Evolutionary conservation across 2,329 filamentous ascomycete species (phyloP), one percentile per base, ranked within the genome.

Genomic region (Beauveria varroae): DNA sequence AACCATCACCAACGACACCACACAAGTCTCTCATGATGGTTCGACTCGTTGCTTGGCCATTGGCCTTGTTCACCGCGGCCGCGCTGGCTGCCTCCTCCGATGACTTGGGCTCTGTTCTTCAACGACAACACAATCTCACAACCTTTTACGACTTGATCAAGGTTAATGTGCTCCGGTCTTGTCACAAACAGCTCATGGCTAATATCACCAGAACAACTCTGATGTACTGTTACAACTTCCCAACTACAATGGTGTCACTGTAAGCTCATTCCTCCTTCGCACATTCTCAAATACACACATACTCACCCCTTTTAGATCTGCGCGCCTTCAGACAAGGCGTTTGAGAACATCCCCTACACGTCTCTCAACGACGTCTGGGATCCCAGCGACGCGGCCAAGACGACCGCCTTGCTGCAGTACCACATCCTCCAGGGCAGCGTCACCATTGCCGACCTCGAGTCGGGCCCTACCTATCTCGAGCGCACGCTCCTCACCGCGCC

Each of bases 401-500:
- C 77, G 3, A 70, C 77, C n/a, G 71, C 72, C 40, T 77, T 88
- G 37, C 77, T 89, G 5, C 73, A 79, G 56, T 89, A 89, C 71
- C 86, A 89, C 72, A 79, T 88, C 56, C 74, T 88, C 28, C 75
- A 79, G 56, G 80, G 78, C 54, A 78, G 77, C 16, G 76, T 86
- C 14, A 67, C 71, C 5, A 74, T 74, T 6, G 70, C 67, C 8
- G 69, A 68, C 20, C 72, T 82, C 41, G 63, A 70, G 2, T 63
- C 68, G 0, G 76, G 76, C 1, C 71, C 71, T 3, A 71, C 74
- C 1, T 69, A 70, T 22, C 77, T 80, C 28, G 70, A 75, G 40
- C 69, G 75, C 34, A 81, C 79, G 1, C 73, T 81, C 20, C 72
- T 84, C 52, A 73, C 68, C 7, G 71, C 73, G 44, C 41, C 71